phyloP scores from a whole-genome alignment of 495 filamentous ascomycete genomes.

The Halenospora varia region DNA sequence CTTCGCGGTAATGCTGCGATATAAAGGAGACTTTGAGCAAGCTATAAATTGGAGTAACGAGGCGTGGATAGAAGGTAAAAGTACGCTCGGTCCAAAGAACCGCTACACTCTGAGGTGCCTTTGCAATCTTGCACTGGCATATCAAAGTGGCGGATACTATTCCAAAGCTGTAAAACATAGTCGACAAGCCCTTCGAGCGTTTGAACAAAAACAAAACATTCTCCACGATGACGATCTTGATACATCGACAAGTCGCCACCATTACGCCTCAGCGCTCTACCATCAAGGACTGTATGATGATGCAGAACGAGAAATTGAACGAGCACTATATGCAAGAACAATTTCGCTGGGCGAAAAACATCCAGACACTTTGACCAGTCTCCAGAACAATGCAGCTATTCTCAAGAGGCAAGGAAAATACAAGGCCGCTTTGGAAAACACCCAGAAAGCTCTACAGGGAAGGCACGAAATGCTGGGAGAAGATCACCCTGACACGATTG shows the following conservation, averaged over 20 bases:
- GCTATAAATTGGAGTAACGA: background rate
- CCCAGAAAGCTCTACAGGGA: constrained; percentile 10
- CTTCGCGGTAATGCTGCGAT: background rate
- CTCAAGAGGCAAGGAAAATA: constrained; percentile 21
- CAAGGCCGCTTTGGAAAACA: constrained; percentile 26
- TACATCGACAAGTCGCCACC: background rate
- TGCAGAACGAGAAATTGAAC: background rate
- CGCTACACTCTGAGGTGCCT: background rate
- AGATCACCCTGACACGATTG: constrained; percentile 3
- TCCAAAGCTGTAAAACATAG: background rate
- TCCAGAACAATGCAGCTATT: constrained; percentile 19
- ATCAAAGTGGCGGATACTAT: background rate
- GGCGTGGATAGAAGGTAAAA: background rate
- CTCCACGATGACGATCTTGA: background rate
- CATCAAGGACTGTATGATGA: background rate
- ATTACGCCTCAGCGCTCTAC: background rate
- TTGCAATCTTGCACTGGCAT: background rate
- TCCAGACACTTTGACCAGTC: constrained; percentile 28
- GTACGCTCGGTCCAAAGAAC: background rate
- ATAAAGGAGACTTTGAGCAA: background rate
- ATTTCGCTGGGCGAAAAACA: constrained; percentile 14
- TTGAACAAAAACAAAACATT: background rate
- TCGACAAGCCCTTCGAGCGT: background rate
- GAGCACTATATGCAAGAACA: background rate
- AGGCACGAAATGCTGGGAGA: background rate